These are phyloP conservation scores for Podospora pseudoanserina DNA, from an alignment of 495 filamentous ascomycete genomes.

Conservation along the genomic window DNA sequence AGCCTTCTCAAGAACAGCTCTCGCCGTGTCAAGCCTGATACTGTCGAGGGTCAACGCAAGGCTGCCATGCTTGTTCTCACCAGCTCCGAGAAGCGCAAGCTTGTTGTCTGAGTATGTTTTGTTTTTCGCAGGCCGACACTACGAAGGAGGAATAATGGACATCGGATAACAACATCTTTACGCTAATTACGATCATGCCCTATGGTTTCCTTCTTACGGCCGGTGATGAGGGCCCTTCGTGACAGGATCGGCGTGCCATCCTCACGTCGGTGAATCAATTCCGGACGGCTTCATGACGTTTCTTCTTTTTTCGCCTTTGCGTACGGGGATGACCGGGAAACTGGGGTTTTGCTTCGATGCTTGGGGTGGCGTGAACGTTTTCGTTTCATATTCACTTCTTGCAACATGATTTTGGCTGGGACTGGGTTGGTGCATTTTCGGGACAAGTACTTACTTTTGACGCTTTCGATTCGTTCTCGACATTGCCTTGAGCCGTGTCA, in stretches of 20 bases:
- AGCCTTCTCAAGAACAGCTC: slow-evolving; percentile 55
- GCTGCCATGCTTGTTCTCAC: slow-evolving; percentile 82
- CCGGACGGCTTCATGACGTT: slow-evolving; percentile 25
- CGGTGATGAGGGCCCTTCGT: slow-evolving; percentile 2
- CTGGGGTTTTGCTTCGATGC: slow-evolving; percentile 7
- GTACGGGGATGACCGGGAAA: slow-evolving; percentile 21
- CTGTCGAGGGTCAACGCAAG: slow-evolving; percentile 64
- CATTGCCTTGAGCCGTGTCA: background rate
- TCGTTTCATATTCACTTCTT: slow-evolving; percentile 4
- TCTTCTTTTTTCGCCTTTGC: slow-evolving; percentile 17
- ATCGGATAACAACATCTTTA: slow-evolving; percentile 23
- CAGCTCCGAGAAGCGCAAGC: slow-evolving; percentile 86
- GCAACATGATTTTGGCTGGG: slow-evolving; percentile 1
- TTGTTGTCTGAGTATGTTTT: slow-evolving; percentile 17
- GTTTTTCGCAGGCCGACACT: background rate
- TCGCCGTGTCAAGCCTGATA: slow-evolving; percentile 42
- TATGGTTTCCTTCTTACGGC: slow-evolving; percentile 21
- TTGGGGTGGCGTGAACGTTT: background rate
- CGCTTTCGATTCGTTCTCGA: background rate
- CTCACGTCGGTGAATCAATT: slow-evolving; percentile 10
- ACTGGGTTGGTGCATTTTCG: slow-evolving; percentile 9
- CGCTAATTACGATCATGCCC: slow-evolving; percentile 40
- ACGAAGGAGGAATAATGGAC: background rate
- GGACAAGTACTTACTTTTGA: slow-evolving; percentile 1
- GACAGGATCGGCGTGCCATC: slow-evolving; percentile 3